Evolutionary conservation across 225 moss, liverwort and hornwort species (phyloP).

Genomic region (Marchantia paleacea): DNA sequence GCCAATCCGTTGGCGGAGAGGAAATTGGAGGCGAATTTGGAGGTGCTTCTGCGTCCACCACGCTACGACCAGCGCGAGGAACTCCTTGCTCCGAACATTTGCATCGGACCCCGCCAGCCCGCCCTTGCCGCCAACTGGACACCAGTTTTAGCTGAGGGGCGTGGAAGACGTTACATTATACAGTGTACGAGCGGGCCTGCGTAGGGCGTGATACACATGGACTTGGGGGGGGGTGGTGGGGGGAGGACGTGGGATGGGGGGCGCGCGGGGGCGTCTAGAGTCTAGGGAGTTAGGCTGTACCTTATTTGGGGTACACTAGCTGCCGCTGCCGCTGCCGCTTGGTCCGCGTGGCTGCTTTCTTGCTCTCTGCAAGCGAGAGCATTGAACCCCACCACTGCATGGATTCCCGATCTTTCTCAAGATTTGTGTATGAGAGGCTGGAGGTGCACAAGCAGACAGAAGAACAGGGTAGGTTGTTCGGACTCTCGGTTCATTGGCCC

Average conservation of each 20-base stretch:
- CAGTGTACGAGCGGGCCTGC: neutral
- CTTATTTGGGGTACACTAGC: neutral
- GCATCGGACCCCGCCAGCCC: too few relatives aligned
- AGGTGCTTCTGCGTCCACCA: too few relatives aligned
- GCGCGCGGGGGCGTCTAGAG: too few relatives aligned
- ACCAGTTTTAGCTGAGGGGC: neutral
- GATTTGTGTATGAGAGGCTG: neutral
- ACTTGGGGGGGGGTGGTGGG: neutral
- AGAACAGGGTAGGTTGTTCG: neutral
- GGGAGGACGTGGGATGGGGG: too few relatives aligned
- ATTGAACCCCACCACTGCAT: neutral
- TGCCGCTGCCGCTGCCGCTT: neutral
- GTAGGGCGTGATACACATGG: neutral
- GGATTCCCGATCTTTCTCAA: constrained; percentile 4
- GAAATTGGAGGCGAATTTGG: too few relatives aligned
- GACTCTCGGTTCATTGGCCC: neutral
- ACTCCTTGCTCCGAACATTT: too few relatives aligned
- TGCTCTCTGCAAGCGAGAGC: neutral
- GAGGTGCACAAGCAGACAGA: neutral
- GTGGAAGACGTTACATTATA: neutral
- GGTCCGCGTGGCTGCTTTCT: neutral
- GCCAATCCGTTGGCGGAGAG: too few relatives aligned
- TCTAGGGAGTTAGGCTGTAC: neutral
- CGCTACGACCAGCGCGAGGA: too few relatives aligned
- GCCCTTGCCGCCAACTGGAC: neutral